These are phyloP conservation scores for Microcyclospora tardicrescens DNA, from an alignment of 2,329 filamentous ascomycete genomes.

Conservation along the genomic window DNA sequence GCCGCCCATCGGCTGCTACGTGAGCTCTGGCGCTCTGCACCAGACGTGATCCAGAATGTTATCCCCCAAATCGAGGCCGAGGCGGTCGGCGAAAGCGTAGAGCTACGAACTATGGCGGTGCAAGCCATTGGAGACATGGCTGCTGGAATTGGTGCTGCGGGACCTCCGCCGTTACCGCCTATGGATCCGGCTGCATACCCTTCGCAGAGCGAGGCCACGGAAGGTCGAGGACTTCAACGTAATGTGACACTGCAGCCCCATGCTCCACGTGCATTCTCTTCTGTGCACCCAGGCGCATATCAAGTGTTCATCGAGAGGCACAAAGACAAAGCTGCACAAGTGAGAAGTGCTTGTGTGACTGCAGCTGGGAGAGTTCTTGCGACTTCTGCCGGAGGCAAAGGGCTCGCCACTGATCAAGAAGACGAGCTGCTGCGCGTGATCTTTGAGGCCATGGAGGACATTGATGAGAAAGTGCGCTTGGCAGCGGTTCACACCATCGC, in stretches of 20 bases:
- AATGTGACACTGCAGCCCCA: conserved; percentile 67
- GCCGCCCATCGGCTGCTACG: conserved; percentile 83
- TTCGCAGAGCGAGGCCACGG: conserved; percentile 42
- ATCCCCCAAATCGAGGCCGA: conserved; percentile 89
- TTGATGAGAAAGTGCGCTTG: conserved; percentile 80
- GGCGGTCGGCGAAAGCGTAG: conserved; percentile 75
- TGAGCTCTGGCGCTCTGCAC: conserved; percentile 87
- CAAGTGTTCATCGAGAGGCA: conserved; percentile 72
- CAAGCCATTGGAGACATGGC: conserved; percentile 94
- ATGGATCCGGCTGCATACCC: conserved; percentile 79
- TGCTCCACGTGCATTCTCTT: conserved; percentile 79
- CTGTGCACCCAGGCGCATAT: conserved; percentile 66
- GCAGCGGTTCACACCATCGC: conserved; percentile 79
- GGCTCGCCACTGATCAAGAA: conserved; percentile 73
- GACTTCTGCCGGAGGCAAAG: conserved; percentile 85
- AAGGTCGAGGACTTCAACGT: conserved; percentile 8
- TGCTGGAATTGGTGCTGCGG: conserved; percentile 82
- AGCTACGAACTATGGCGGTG: conserved; percentile 75
- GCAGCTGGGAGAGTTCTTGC: conserved; percentile 73
- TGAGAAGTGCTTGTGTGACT: conserved; percentile 77
- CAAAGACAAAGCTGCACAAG: conserved; percentile 72
- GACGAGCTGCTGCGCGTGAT: conserved; percentile 53
- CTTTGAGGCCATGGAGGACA: conserved; percentile 72
- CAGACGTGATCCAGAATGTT: conserved; percentile 79
- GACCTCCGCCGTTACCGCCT: conserved; percentile 57